phyloP scores from a whole-genome alignment of 2,329 filamentous ascomycete species.

The Periconia digitata region DNA sequence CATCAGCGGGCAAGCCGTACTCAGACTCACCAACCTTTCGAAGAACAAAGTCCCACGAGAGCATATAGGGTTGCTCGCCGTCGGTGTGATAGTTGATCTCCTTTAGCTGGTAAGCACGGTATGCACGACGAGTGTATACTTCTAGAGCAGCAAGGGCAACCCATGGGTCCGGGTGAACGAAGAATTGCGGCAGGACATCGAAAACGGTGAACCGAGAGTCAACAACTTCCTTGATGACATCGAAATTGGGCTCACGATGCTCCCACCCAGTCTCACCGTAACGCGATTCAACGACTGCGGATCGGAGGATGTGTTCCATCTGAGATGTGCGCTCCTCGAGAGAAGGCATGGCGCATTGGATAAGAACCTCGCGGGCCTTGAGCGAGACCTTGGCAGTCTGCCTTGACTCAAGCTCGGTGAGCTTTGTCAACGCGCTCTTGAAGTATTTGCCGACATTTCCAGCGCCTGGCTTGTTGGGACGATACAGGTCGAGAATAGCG shows the following conservation, averaged over 20 bases:
- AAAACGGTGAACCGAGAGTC: conserved; percentile 99
- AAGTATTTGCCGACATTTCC: conserved; percentile 89
- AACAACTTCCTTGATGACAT: conserved; percentile 94
- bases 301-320: conserved; percentile 98
- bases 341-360: conserved; percentile 94
- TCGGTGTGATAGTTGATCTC: conserved; percentile 84
- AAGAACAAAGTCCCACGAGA: conserved; percentile 95
- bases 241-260: conserved; percentile 86
- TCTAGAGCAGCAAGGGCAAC: conserved; percentile 91
- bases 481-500: conserved; percentile 90
- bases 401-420: conserved; percentile 87
- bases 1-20: conserved; percentile 78
- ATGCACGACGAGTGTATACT: conserved; percentile 93
- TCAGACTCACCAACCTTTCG: conserved; percentile 91
- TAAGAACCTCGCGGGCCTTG: conserved; percentile 95
- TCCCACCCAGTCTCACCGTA: conserved; percentile 98
- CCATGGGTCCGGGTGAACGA: conserved; percentile 91
- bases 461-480: conserved; percentile 87
- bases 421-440: conserved; percentile 75
- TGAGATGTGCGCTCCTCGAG: conserved; percentile 91
- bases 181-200: conserved; percentile 93
- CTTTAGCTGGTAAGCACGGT: conserved; percentile 93
- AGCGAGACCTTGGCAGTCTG: conserved; percentile 92
- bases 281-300: conserved; percentile 92
- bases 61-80: conserved; percentile 71